Evolutionary conservation across 352 stramenopile genomes (phyloP), one percentile per base, ranked within the genome.

Genomic region (Plasmopara viticola): DNA sequence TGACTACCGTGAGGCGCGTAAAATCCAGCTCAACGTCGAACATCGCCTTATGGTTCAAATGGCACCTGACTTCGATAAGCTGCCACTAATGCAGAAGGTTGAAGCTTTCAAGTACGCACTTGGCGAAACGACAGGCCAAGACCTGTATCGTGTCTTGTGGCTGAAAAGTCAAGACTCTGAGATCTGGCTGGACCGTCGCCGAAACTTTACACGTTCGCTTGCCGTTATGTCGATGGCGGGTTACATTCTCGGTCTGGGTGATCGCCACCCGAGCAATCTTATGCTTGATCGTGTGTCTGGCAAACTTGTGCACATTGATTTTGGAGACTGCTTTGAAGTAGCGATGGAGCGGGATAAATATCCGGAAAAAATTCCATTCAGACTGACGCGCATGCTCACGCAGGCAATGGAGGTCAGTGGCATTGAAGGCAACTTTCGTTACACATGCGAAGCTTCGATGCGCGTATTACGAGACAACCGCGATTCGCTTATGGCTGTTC

Each of bases 191-290:
- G 96, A 99, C 47, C 87, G 96, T 10, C 84, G 98, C 12, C 97
- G 94, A 33, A 98, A 98, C 64, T 99, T 97, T 58, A 99, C 97
- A 17, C 84, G 96, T 0, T 97, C 94, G 48, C 74, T 99, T n/a
- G 97, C 98, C 1, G 96, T 99, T 13, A 99, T 99, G 97, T 98
- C 89, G 41, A 99, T 99, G 91, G 97, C 98, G 20, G 98, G 98
- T 9, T 99, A 99, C 63, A 99, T 99, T 59, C 74, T 99, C 35
- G 98, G 98, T 39, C 81, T 99, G 49, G 98, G 97, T 12, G 98
- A 99, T 83, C 84, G 98, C 4, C 98, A 99, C 78, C 97, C 97
- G 41, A 98, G 87, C 38, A 99, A 99, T 77, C 75, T 99, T 17
- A 99, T 99, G 97, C 72, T 99, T 0, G 95, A 99, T 71, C 86